Evolutionary conservation across 1,139 yeast species (phyloP).

Genomic region (Kodamaea ohmeri): DNA sequence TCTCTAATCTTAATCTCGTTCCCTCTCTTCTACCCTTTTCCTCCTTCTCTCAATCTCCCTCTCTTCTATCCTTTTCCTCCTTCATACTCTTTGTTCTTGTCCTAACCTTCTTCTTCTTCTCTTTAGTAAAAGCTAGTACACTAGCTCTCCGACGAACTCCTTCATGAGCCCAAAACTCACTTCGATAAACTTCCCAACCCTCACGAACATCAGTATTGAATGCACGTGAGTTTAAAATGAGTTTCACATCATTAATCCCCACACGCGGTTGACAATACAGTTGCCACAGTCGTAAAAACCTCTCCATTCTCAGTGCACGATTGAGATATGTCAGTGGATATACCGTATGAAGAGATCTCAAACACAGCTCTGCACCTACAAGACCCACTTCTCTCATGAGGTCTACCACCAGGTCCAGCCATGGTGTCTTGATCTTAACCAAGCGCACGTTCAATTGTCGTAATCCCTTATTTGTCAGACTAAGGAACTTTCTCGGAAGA

Average conservation of each 20-base stretch:
- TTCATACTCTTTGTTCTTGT: neutral
- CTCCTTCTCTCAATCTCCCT: neutral
- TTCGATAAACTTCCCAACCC: constrained; percentile 92
- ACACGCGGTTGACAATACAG: constrained; percentile 48
- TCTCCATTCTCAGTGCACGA: constrained; percentile 37
- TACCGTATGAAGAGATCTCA: constrained; percentile 31
- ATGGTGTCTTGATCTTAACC: constrained; percentile 64
- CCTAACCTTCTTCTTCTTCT: constrained; percentile 24
- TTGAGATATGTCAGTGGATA: constrained; percentile 36
- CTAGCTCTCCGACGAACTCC: constrained; percentile 63
- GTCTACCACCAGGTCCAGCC: constrained; percentile 53
- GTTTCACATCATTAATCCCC: constrained; percentile 55
- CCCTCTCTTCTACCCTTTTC: neutral
- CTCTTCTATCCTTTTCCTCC: neutral
- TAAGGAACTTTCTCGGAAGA: constrained; percentile 72
- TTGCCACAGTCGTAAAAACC: constrained; percentile 41
- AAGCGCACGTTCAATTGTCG: constrained; percentile 77
- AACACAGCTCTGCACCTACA: constrained; percentile 27
- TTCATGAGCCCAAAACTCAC: constrained; percentile 90
- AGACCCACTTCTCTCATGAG: constrained; percentile 39
- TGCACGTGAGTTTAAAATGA: constrained; percentile 76
- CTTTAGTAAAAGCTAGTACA: constrained; percentile 38
- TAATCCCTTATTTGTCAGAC: constrained; percentile 82
- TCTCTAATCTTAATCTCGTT: neutral
- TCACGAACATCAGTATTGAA: constrained; percentile 83